Evolutionary conservation across 163 green algal species (phyloP), one percentile per base, ranked within the genome.

Genomic region (Scenedesmus sp.): DNA sequence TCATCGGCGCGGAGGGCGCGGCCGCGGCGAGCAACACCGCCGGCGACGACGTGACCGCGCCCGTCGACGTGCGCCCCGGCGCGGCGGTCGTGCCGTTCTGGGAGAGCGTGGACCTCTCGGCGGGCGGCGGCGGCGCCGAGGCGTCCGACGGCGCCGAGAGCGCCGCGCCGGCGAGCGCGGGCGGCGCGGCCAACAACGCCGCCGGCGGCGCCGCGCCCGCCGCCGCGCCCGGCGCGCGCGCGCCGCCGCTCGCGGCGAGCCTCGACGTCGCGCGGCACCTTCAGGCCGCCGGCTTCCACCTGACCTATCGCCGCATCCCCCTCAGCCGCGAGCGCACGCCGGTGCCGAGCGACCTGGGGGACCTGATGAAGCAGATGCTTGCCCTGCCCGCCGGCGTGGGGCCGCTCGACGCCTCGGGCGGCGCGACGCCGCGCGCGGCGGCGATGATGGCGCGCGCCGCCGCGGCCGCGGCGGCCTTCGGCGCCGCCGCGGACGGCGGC

Each of bases 271-370:
- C 89, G 53, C 77, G 83, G 53, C 50, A 77, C 60, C 83, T 98
- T 22, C 80, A 83, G n/a, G 76, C 81, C 9, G 87, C 92, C 56
- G 93, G 94, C 24, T 96, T 86, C 85, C 63, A 86, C 20, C 33
- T 97, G 3, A 79, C 77, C 18, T 98, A 98, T 85, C 71, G 81
- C 31, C 87, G 95, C 58, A 90, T 98, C 36, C 95, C 95, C 4
- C 86, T 97, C 31, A 97, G 93, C 0, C 85, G 95, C 13, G 93
- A 98, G 82, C 89, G 95, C 75, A 96, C 89, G 9, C 94, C 95
- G 14, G 85, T 92, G 63, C 85, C 94, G 3, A 72, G 74, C 0
- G 95, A 98, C 87, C 76, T 98, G 45, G 87, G 94, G 63, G 79
- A 83, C 24, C 84, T 98, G 58, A 77, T 92, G 54, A 48, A 57